Base-by-base conservation (phyloP, 257 asterid species). In the Fraxinus americana region DNA sequence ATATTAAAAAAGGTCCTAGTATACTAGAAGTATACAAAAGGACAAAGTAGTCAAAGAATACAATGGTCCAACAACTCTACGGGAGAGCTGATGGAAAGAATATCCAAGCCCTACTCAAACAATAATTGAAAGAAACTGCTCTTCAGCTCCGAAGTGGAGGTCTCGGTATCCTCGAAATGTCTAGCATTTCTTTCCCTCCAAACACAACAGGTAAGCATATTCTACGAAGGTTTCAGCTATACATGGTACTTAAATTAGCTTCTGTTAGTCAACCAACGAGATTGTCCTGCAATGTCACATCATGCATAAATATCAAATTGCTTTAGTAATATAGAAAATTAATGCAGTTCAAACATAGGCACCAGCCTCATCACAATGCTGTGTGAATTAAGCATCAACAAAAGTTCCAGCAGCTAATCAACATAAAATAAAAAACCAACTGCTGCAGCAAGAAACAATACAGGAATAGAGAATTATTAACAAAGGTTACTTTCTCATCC, bases 311-410 rank as follows among this genome's bases (percentile, higher is more conserved):
- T 45, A 25, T 73, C 79, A 30, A 54, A 72, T 57, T 39, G 70
- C 67, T 32, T 21, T 9, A 67, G 32, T 59, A 48, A 43, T 27
- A 65, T 69, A 74, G 76, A 61, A 29, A 71, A 4, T 52, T 52
- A 16, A 21, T 45, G 71, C 73, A 65, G 9, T 48, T 50, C 41
- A 39, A 21, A 35, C 12, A 19, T 34, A 57, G 50, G 32, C 16
- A 29, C 25, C 66, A 30, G 25, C 72, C 21, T 4, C 72, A 45
- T 27, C 71, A 66, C 67, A 67, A 70, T 34, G 4, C 11, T 65
- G 36, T 32, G 73, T 66, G 35, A 78, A 81, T 69, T 50, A 52
- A 54, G 34, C 75, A 72, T 63, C 65, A 67, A 71, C 39, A 43
- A 80, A 23, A 45, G 35, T 21, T 41, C 72, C 71, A 75, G 72